phyloP scores from a whole-genome alignment of 2,329 filamentous ascomycete genomes.

The Diaporthe citriasiana region DNA sequence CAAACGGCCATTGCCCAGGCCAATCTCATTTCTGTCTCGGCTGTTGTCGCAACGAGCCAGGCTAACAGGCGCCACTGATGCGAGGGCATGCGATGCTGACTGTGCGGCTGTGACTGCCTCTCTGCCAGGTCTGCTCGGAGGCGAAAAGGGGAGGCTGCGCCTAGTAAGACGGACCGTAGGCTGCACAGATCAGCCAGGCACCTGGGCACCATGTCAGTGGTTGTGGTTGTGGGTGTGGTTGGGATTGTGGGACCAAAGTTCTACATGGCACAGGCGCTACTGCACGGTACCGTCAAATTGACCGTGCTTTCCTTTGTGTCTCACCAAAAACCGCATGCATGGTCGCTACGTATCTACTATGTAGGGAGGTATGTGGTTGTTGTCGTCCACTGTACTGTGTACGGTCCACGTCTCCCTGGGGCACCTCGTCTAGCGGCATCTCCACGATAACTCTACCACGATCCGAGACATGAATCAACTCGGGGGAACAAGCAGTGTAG shows the following conservation, averaged over 20 bases:
- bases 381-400: not conserved
- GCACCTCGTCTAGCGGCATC: not conserved
- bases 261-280: conserved; percentile 28
- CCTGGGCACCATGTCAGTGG: no score
- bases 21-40: conserved; percentile 32
- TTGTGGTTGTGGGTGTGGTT: not conserved
- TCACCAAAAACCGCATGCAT: not conserved
- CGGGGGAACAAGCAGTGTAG: conserved; percentile 26
- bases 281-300: conserved; percentile 21
- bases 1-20: conserved; percentile 31
- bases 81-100: conserved; percentile 4
- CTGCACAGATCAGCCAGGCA: not conserved
- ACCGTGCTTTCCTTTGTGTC: conserved; percentile 23
- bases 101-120: no score
- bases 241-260: not conserved
- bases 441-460: conserved; percentile 20
- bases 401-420: not conserved
- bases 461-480: conserved; percentile 32
- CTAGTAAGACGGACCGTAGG: not conserved
- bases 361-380: no score
- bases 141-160: not conserved
- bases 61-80: conserved; percentile 30
- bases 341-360: not conserved
- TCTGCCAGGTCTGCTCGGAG: not conserved
- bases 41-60: conserved; percentile 2